Percentiles rank a stretch among this genome's conserved stretches.
phyloP scores from a whole-genome alignment of 306 rosid species.

The Medicago lupulina region DNA sequence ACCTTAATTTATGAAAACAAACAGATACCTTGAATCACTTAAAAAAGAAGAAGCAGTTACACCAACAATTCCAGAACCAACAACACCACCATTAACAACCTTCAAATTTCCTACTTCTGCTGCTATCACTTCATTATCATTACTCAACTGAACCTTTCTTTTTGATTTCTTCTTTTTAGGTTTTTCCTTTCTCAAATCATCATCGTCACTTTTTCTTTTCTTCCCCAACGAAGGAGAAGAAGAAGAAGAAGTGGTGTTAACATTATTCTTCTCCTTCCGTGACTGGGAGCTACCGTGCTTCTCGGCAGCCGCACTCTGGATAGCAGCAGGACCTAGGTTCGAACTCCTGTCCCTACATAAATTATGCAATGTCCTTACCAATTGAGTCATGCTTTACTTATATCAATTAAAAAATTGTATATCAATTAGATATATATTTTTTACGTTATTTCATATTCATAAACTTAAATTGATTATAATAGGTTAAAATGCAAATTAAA shows the following conservation, averaged over 20 bases:
- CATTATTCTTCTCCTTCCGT: too few relatives aligned
- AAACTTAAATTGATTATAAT: too few relatives aligned
- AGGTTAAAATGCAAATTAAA: too few relatives aligned
- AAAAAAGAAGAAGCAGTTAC: conserved; percentile 72
- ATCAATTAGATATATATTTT: too few relatives aligned
- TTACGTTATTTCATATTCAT: too few relatives aligned
- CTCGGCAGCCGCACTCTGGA: neutral
- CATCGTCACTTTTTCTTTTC: conserved; percentile 55
- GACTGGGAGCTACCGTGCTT: too few relatives aligned
- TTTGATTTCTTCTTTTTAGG: conserved; percentile 25
- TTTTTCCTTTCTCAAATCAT: conserved; percentile 43
- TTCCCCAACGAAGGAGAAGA: conserved; percentile 46
- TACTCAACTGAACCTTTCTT: conserved; percentile 35
- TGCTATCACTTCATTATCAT: conserved; percentile 40
- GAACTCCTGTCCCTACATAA: too few relatives aligned
- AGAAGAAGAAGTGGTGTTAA: too few relatives aligned
- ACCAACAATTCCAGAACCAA: conserved; percentile 47
- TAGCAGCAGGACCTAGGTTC: neutral
- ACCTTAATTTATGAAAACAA: neutral
- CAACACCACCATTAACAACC: conserved; percentile 17
- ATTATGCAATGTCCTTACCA: too few relatives aligned
- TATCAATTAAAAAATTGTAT: too few relatives aligned
- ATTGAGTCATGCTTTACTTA: too few relatives aligned
- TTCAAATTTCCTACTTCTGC: conserved; percentile 9
- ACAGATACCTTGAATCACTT: conserved; percentile 70